Percentiles rank a stretch among this genome's conserved stretches.
phyloP scores from a whole-genome alignment of 2,329 filamentous ascomycete species.

The Colletotrichum australisinense region DNA sequence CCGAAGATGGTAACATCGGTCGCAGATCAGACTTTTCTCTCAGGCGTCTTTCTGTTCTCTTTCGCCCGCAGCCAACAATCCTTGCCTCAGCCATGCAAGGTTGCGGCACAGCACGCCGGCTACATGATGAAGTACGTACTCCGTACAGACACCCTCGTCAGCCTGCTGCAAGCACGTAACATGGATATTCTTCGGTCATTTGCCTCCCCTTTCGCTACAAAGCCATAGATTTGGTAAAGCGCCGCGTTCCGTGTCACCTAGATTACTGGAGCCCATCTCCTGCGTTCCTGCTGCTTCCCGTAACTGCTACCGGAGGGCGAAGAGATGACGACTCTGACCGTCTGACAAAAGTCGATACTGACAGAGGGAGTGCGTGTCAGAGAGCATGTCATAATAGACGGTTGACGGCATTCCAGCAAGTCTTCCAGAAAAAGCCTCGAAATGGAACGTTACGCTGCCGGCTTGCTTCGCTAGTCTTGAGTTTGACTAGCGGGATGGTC shows the following conservation, averaged over 20 bases:
- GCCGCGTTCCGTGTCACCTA: neutral
- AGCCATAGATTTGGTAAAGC: neutral
- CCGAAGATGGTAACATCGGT: neutral
- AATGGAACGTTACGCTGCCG: neutral
- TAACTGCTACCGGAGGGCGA: neutral
- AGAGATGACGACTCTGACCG: neutral
- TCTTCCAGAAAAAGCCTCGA: neutral
- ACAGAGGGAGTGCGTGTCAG: neutral
- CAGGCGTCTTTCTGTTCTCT: too few relatives aligned
- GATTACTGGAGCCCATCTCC: neutral
- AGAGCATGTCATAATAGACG: too few relatives aligned
- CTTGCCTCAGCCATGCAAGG: neutral
- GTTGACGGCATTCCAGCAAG: too few relatives aligned
- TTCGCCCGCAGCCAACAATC: neutral
- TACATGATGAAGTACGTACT: neutral
- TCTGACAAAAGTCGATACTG: neutral
- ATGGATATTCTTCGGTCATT: neutral
- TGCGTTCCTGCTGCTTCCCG: neutral
- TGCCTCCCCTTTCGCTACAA: neutral
- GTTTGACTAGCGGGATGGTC: neutral
- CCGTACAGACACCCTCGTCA: neutral
- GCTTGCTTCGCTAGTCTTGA: neutral
- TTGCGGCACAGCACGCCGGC: neutral
- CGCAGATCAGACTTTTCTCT: slow-evolving; percentile 2
- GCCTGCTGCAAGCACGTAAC: neutral